Evolutionary conservation across 176 grass and related monocot genomes (phyloP).

Genomic region (Tillandsia leiboldiana): DNA sequence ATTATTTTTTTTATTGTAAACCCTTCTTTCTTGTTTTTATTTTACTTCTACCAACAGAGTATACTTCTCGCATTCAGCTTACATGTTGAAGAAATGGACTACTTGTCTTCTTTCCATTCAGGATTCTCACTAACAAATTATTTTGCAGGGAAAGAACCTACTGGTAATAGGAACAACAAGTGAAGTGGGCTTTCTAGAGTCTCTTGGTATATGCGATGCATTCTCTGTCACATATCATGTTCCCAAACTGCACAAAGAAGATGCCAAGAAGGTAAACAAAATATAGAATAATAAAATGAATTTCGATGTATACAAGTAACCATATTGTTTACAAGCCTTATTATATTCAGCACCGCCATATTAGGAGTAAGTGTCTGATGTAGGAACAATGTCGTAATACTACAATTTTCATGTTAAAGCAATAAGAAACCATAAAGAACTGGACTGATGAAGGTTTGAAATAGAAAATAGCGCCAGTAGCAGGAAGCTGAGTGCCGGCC

Average conservation of each 20-base stretch:
- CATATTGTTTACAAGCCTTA: no score
- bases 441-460: no score
- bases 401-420: no score
- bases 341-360: no score
- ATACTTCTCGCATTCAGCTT: background rate
- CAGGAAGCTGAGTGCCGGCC: no score
- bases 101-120: no score
- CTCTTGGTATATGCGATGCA: slow-evolving; percentile 83
- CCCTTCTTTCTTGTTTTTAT: background rate
- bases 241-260: slow-evolving; percentile 68
- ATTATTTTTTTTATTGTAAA: background rate
- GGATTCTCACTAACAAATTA: background rate
- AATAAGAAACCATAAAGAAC: no score
- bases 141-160: slow-evolving; percentile 55
- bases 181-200: slow-evolving; percentile 73
- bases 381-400: no score
- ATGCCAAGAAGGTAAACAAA: slow-evolving; percentile 74
- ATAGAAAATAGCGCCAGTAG: no score
- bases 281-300: background rate
- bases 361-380: no score
- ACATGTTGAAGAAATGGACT: background rate
- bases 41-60: background rate
- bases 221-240: slow-evolving; percentile 91
- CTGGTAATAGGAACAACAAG: slow-evolving; percentile 83
- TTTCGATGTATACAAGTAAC: background rate